phyloP scores from a whole-genome alignment of 169 alveolate genomes.

The Babesia bigemina region DNA sequence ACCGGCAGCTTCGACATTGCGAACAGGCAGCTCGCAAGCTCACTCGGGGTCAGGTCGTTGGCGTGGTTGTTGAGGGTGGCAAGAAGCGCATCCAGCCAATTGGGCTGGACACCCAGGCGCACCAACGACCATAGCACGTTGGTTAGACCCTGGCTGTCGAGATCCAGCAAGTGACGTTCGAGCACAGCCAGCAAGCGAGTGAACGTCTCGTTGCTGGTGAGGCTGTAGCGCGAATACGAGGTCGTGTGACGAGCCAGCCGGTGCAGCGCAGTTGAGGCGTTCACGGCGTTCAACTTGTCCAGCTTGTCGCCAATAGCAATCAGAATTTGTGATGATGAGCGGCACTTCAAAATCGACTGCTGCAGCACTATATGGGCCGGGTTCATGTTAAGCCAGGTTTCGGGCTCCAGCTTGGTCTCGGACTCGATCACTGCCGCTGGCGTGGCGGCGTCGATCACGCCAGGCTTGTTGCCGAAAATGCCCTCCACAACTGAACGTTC shows the following conservation, averaged over 20 bases:
- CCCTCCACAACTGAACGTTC: slow-evolving; percentile 20
- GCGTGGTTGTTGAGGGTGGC: slow-evolving; percentile 26
- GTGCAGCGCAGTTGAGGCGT: slow-evolving; percentile 63
- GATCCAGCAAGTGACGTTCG: slow-evolving; percentile 17
- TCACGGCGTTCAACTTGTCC: slow-evolving; percentile 51
- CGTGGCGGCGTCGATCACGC: slow-evolving; percentile 57
- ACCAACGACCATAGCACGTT: slow-evolving; percentile 64
- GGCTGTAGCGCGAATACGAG: slow-evolving; percentile 43
- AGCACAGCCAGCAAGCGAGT: slow-evolving; percentile 19
- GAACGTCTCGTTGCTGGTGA: slow-evolving; percentile 42
- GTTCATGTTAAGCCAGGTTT: slow-evolving; percentile 70
- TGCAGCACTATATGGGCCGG: slow-evolving; percentile 62
- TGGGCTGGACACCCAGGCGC: slow-evolving; percentile 45
- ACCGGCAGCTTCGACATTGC: slow-evolving; percentile 49
- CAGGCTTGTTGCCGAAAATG: slow-evolving; percentile 12
- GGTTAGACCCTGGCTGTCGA: slow-evolving; percentile 65
- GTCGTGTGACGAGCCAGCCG: slow-evolving; percentile 53
- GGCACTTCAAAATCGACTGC: slow-evolving; percentile 47
- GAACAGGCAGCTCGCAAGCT: slow-evolving; percentile 52
- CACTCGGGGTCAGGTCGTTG: slow-evolving; percentile 37
- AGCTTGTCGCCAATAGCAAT: slow-evolving; percentile 39
- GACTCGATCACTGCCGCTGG: slow-evolving; percentile 67
- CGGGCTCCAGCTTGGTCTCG: slow-evolving; percentile 61
- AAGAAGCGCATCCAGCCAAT: slow-evolving; percentile 55
- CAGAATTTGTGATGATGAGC: slow-evolving; percentile 46